Base-by-base conservation (phyloP, 2,329 filamentous ascomycete genomes). In the Alternaria tenuissima region DNA sequence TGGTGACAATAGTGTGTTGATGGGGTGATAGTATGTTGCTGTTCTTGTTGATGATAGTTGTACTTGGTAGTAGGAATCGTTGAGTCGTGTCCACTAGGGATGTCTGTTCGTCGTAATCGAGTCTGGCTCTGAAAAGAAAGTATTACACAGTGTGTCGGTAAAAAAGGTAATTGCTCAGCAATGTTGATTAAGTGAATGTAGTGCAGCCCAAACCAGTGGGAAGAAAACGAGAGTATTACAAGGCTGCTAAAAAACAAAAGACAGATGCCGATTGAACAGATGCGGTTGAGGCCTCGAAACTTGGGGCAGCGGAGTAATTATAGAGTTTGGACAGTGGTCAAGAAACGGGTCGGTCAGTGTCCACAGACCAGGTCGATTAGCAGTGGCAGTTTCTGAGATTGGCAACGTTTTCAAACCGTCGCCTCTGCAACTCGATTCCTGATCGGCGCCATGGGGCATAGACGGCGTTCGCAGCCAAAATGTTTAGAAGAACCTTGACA, bases 141-240 rank as follows among this genome's bases (percentile, higher is more conserved):
- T 74, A 76, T 76, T 77, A 76, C 65, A 69, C 66, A 52, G 64
- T 67, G 69, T 69, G 61, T 70, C 66, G 66, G 66, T 69, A 62
- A 64, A 68, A 65, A 65, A 75, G 66, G 46, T 49, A 49, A 49
- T 49, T 49, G 46, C 46, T 36, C 46, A 49, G 46, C 46, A 49
- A 49, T 49, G 46, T 49, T 49, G 46, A 49, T 49, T 49, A 83
- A 83, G 75, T 59, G 81, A 84, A 83, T 80, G 82, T 78, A 83
- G 75, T 78, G 80, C 79, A 81, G 80, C 83, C 82, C 83, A 84
- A 67, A 77, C 83, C 83, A 83, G 83, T 84, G 83, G 82, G 82
- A 75, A 73, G 74, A 80, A 75, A 83, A 83, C 76, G 81, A 82
- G 78, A 79, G 80, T 76, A 76, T 76, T 76, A 78, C 69, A 78